Percentiles rank a stretch among this genome's conserved stretches.
Conservation (phyloP, 345 rosid species). For the Syzygium grande region DNA sequence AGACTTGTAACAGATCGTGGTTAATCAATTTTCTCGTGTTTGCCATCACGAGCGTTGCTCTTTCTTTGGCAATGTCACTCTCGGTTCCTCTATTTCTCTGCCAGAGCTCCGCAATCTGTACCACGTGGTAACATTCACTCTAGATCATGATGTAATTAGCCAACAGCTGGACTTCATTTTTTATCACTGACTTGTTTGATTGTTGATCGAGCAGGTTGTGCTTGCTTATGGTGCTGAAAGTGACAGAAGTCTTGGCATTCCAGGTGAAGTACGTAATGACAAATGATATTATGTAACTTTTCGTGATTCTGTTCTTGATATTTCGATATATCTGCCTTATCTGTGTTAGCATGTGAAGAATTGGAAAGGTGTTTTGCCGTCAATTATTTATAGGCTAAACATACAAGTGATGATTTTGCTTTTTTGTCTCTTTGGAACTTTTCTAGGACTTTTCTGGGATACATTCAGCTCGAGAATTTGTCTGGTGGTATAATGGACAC, state of each 20-base stretch:
- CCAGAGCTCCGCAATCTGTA: slow-evolving; percentile 76
- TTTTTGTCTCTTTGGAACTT: background rate
- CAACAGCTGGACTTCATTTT: background rate
- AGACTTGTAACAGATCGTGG: slow-evolving; percentile 64
- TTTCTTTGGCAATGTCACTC: slow-evolving; percentile 67
- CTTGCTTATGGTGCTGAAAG: slow-evolving; percentile 98
- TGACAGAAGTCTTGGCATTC: slow-evolving; percentile 73
- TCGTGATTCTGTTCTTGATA: background rate
- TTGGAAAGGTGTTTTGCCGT: background rate
- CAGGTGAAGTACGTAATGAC: slow-evolving; percentile 55
- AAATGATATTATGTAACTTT: background rate
- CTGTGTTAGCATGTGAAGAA: background rate
- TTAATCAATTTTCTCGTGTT: slow-evolving; percentile 82
- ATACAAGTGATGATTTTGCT: background rate
- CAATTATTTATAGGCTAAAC: background rate
- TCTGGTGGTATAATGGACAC: slow-evolving; percentile 98
- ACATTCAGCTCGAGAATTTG: slow-evolving; percentile 90
- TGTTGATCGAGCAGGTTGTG: slow-evolving; percentile 54
- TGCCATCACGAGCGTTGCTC: slow-evolving; percentile 56
- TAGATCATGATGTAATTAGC: background rate
- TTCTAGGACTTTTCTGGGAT: slow-evolving; percentile 59
- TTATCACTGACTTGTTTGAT: background rate
- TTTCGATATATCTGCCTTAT: background rate
- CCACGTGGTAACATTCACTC: slow-evolving; percentile 41
- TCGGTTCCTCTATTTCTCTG: slow-evolving; percentile 63